These are phyloP conservation scores for Planoprotostelium fungivorum DNA, from an alignment of 78 protist genomes.

Conservation along the genomic window DNA sequence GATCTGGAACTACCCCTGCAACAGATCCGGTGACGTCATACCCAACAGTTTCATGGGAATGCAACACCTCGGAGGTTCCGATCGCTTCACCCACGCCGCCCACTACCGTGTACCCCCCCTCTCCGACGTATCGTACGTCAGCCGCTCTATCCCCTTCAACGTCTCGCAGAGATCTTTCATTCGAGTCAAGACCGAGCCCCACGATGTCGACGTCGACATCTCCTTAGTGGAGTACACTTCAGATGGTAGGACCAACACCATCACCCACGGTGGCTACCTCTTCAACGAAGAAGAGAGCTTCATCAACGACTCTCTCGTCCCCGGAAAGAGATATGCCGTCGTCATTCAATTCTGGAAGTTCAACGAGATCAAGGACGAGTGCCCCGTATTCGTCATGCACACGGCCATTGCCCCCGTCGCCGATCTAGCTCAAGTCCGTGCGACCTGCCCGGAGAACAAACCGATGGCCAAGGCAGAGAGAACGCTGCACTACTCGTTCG, in stretches of 20 bases:
- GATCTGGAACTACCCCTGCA: neutral
- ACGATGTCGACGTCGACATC: neutral
- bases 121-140: neutral
- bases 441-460: neutral
- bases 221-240: neutral
- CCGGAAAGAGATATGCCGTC: neutral
- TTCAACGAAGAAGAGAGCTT: neutral
- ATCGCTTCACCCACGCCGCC: neutral
- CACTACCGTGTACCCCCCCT: neutral
- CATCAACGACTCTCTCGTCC: neutral
- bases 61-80: neutral
- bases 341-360: neutral
- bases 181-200: neutral
- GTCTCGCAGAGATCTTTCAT: neutral
- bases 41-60: neutral
- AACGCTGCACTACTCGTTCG: neutral
- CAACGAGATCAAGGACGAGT: neutral
- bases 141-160: neutral
- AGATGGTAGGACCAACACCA: neutral
- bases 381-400: neutral
- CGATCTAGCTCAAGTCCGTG: neutral
- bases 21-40: neutral
- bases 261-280: neutral
- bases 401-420: neutral
- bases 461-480: neutral